Evolutionary conservation across 225 moss, liverwort and hornwort species (phyloP).

Genomic region (Climacium dendroides): DNA sequence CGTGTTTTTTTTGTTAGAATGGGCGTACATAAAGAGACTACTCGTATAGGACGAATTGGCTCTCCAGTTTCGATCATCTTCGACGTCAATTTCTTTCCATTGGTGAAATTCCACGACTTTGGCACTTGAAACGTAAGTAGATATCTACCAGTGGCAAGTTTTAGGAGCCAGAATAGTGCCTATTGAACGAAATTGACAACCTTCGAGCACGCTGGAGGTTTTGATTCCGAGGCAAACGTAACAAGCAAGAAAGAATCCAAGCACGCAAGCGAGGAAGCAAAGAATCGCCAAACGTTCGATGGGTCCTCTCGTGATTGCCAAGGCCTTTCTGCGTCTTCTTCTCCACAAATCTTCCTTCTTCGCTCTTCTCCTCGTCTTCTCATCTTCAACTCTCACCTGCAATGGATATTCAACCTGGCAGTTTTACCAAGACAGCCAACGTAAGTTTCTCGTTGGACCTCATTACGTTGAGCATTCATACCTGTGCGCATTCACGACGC

Average conservation of each 20-base stretch:
- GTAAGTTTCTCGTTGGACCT: not conserved
- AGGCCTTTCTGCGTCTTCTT: not conserved
- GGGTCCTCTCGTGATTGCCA: not conserved
- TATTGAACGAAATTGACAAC: not conserved
- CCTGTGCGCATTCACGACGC: not conserved
- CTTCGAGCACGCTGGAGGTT: not conserved
- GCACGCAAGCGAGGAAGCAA: not conserved
- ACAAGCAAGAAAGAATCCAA: not conserved
- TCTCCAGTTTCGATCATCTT: not conserved
- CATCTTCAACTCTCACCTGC: not conserved
- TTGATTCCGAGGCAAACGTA: too few species aligned
- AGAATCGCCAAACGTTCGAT: not conserved
- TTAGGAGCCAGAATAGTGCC: too few species aligned
- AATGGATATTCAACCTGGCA: not conserved
- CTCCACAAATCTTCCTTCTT: not conserved
- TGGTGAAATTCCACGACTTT: not conserved
- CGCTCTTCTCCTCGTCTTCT: not conserved
- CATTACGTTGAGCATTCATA: not conserved
- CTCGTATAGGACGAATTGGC: not conserved
- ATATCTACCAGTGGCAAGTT: too few species aligned
- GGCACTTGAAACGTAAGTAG: not conserved
- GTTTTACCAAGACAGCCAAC: accelerated
- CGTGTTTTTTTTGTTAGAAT: too few species aligned
- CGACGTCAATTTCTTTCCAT: not conserved
- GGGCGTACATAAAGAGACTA: not conserved